phyloP scores from a whole-genome alignment of 371 early-diverging fungal species.

The Mortierella sp. region DNA sequence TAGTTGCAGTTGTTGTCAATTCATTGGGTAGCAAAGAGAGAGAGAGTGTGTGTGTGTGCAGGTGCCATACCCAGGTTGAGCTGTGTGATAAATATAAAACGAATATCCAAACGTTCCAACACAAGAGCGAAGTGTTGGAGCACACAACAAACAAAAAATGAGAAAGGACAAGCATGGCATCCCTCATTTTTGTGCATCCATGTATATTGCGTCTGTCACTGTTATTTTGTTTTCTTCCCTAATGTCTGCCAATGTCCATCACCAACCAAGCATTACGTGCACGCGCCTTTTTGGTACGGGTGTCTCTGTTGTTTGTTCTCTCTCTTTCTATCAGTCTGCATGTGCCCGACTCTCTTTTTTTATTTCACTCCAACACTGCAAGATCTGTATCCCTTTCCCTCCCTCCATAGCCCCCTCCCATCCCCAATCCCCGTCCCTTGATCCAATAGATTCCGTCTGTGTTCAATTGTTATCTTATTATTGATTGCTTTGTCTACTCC shows the following conservation, averaged over 20 bases:
- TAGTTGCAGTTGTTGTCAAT: neutral
- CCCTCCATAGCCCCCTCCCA: neutral
- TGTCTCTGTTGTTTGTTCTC: neutral
- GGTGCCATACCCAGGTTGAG: neutral
- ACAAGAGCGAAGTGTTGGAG: neutral
- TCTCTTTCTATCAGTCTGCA: neutral
- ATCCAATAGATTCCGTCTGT: slow-evolving; percentile 2
- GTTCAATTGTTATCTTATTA: slow-evolving; percentile 10
- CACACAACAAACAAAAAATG: neutral
- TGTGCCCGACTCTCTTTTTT: neutral
- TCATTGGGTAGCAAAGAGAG: neutral
- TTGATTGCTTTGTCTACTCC: neutral
- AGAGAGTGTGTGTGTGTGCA: neutral
- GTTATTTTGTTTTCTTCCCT: neutral
- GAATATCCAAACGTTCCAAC: neutral
- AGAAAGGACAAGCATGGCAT: neutral
- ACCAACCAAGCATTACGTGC: slow-evolving; percentile 4
- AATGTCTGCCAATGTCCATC: neutral
- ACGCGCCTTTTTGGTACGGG: slow-evolving; percentile 6
- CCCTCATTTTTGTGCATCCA: neutral
- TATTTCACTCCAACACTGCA: neutral
- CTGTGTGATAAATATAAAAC: neutral
- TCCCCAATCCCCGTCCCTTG: slow-evolving; percentile 4
- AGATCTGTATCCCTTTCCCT: neutral
- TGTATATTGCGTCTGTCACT: neutral